A percentile compares a stretch with the other conserved stretches of the same genome.
These are phyloP conservation scores for Puccinia hordei DNA, from an alignment of 1,284 basidiomycete genomes.

Conservation along the genomic window DNA sequence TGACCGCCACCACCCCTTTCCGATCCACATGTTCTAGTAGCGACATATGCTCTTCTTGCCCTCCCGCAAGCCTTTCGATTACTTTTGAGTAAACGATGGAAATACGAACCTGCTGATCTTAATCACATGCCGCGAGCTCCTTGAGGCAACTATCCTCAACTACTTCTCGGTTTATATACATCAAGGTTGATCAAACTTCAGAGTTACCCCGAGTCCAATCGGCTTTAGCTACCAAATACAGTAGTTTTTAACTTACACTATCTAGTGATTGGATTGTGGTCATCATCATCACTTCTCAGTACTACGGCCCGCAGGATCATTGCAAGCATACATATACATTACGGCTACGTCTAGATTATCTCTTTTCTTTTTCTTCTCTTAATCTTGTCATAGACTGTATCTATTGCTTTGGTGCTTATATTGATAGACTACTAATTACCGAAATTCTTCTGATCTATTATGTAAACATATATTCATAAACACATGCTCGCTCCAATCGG, in stretches of 20 bases:
- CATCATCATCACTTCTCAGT: slow-evolving; percentile 21
- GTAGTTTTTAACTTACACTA: neutral
- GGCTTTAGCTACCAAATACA: neutral
- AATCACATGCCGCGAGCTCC: neutral
- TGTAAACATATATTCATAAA: slow-evolving; percentile 8
- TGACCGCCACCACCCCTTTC: neutral
- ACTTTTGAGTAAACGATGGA: neutral
- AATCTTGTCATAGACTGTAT: slow-evolving; percentile 37
- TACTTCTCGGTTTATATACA: neutral
- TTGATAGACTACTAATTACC: slow-evolving; percentile 46
- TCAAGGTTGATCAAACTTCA: neutral
- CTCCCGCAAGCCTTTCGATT: neutral
- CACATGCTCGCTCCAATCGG: slow-evolving; percentile 26
- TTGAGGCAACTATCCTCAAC: slow-evolving; percentile 1
- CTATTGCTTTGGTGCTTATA: slow-evolving; percentile 13
- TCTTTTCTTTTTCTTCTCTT: slow-evolving; percentile 15
- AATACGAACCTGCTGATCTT: neutral
- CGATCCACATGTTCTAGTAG: neutral
- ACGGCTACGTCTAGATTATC: slow-evolving; percentile 38
- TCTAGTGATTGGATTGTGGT: slow-evolving; percentile 6
- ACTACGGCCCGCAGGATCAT: slow-evolving; percentile 1
- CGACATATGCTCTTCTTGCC: neutral
- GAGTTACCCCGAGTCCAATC: neutral
- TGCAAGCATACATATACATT: slow-evolving; percentile 7
- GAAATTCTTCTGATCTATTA: slow-evolving; percentile 39